phyloP scores from a whole-genome alignment of 2,329 filamentous ascomycete species.

The Nemania serpens region DNA sequence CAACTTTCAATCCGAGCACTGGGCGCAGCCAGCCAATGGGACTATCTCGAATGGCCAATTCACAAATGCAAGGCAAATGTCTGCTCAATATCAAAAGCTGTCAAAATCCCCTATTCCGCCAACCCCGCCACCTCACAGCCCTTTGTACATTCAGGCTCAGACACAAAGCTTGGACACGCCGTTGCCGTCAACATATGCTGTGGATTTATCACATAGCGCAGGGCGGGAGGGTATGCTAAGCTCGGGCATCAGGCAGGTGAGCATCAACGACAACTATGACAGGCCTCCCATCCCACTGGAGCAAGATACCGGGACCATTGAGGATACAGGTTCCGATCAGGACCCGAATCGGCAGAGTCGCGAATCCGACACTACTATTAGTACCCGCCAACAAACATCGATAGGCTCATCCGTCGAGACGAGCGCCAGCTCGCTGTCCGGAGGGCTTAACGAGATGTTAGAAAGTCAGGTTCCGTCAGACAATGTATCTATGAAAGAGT shows the following conservation, averaged over 20 bases:
- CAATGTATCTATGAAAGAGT: slow-evolving; percentile 56
- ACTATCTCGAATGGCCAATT: slow-evolving; percentile 52
- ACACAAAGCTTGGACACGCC: slow-evolving; percentile 26
- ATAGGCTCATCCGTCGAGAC: slow-evolving; percentile 59
- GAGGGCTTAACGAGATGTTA: slow-evolving; percentile 50
- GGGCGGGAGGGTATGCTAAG: slow-evolving; percentile 29
- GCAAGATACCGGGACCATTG: slow-evolving; percentile 28
- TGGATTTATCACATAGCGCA: slow-evolving; percentile 33
- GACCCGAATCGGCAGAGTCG: slow-evolving; percentile 54
- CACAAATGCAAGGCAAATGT: slow-evolving; percentile 25
- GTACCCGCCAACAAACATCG: slow-evolving; percentile 55
- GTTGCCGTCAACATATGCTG: slow-evolving; percentile 26
- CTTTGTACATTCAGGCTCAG: slow-evolving; percentile 30
- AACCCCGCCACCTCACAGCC: slow-evolving; percentile 47
- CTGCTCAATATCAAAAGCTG: slow-evolving; percentile 37
- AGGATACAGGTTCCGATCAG: slow-evolving; percentile 31
- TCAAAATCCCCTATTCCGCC: slow-evolving; percentile 44
- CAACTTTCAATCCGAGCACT: slow-evolving; percentile 58
- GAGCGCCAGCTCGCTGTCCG: slow-evolving; percentile 61
- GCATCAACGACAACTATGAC: slow-evolving; percentile 24
- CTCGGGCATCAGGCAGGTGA: slow-evolving; percentile 25
- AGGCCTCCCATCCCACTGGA: slow-evolving; percentile 22
- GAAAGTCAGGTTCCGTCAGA: slow-evolving; percentile 48
- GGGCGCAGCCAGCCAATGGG: slow-evolving; percentile 57
- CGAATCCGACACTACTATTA: slow-evolving; percentile 57